These are phyloP conservation scores for Diatrype stigma DNA, from an alignment of 2,329 filamentous ascomycete genomes.

Conservation along the genomic window DNA sequence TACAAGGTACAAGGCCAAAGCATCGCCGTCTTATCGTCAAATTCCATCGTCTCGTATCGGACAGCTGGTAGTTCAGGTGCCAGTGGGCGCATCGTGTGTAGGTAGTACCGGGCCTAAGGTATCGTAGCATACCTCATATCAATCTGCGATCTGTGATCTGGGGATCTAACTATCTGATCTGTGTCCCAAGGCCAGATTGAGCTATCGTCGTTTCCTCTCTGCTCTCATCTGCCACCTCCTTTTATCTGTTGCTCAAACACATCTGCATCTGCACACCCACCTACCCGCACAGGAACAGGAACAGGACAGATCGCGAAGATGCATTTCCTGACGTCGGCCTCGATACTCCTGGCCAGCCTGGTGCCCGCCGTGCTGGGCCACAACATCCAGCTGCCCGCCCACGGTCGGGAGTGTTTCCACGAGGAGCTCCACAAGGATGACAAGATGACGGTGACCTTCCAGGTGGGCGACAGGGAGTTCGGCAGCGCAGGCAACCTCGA, in stretches of 20 bases:
- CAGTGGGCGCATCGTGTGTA: too few species aligned
- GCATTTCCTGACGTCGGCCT: constrained; percentile 38
- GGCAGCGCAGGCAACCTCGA: constrained; percentile 91
- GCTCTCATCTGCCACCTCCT: not conserved
- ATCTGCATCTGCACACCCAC: too few species aligned
- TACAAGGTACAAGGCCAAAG: too few species aligned
- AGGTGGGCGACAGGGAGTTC: constrained; percentile 95
- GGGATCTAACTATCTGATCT: too few species aligned
- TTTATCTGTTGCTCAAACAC: not conserved
- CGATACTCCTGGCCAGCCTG: constrained; percentile 50
- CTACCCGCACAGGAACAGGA: not conserved
- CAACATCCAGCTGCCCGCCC: constrained; percentile 91
- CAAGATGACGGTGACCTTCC: constrained; percentile 97
- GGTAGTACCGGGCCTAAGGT: too few species aligned
- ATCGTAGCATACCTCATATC: too few species aligned
- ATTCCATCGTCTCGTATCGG: too few species aligned
- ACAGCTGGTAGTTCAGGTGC: too few species aligned
- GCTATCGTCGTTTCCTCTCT: not conserved
- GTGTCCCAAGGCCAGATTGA: too few species aligned
- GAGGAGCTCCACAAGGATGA: constrained; percentile 89
- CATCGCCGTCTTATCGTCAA: too few species aligned
- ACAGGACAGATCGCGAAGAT: constrained; percentile 26
- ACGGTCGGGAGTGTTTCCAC: constrained; percentile 97
- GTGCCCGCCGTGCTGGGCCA: constrained; percentile 62
- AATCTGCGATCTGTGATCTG: too few species aligned